Evolutionary conservation across 2,329 filamentous ascomycete species (phyloP), one percentile per base, ranked within the genome.

Genomic region (Xylaria sp.): DNA sequence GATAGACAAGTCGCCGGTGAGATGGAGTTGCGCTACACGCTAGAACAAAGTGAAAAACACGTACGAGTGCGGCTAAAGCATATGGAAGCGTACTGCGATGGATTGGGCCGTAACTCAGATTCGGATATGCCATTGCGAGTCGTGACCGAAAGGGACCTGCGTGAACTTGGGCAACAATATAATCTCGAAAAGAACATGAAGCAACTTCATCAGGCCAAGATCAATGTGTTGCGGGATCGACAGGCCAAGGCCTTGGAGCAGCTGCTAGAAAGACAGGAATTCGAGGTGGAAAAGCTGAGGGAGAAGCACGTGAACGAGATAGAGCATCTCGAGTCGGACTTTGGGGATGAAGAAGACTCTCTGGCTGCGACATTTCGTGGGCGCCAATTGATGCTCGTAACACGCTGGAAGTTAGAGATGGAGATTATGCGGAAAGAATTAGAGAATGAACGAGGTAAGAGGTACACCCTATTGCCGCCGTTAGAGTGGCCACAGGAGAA

Each of bases 51-150:
- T 63, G 87, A 89, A 74, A 81, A 83, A 66, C 88, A 85, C 71
- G 83, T 90, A 44, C 81, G 81, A 38, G 86, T 88, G 44, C 84
- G 88, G 15, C 80, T 90, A n/a, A 86, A 85, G 74, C 86, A 90
- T 71, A 90, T 90, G 88, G 88, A 90, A 73, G 88, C 87, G 6
- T 90, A 90, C 76, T 90, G 88, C 73, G 83, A 88, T 67, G 84
- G 84, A 4, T 77, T 87, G 1, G 86, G 85, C 4, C 81, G 81
- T 38, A 81, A 77, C 28, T 77, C 79, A 2, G 78, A 74, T 40
- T 73, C 77, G 2, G 66, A 76, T 3, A 81, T 86, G 77, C 85
- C 86, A 3, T 79, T 80, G 0, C 81, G 88, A 7, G 79, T 84
- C 0, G 87, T 90, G 17, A 90, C 88, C 2, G 86, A 89, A 74